Evolutionary conservation across 2,329 filamentous ascomycete species (phyloP), one percentile per base, ranked within the genome.

Genomic region (Mycosphaerella arachidis): DNA sequence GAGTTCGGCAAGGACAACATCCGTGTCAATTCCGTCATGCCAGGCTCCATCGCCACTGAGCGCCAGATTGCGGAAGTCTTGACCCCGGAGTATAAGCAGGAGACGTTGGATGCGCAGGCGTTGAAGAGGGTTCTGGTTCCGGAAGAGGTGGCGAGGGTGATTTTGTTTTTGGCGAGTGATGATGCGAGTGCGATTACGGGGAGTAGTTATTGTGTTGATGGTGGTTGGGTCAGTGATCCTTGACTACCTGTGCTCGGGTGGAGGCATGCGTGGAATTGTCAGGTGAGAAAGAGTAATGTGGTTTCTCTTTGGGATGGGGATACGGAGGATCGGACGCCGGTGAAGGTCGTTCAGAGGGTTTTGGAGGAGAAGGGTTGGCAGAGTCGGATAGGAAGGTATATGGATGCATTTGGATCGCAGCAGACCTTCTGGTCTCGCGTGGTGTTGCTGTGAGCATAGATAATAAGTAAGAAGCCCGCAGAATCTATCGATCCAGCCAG

Each of bases 151-250:
- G 70, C 67, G 48, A 67, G 63, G 52, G 63, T 68, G 24, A 65
- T 72, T 31, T 55, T 72, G 57, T 72, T 71, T 51, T 61, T 72
- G 60, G 67, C 66, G 18, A 70, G 68, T 60, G 70, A 69, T 37
- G 70, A 72, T 58, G 65, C 66, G 45, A 69, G 68, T 56, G 70
- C 64, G 13, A 65, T 72, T 24, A 71, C 70, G 18, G 70, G 70
- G n/a, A 67, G 65, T 24, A 66, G 58, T 54, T 72, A 72, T 67
- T 67, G 71, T 30, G 68, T 70, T 53, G 70, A 72, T 66, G 70
- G 70, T 3, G 70, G 69, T 9, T 71, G 68, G 69, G 64, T 70
- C 18, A 51, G 60, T 4, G 69, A 71, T 64, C 58, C 62, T 35
- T 70, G 48, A 52, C 24, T 52, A 12, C 48, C 48, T n/a, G 48